phyloP scores from a whole-genome alignment of 1,139 yeast genomes.

The Pichia sp. region DNA sequence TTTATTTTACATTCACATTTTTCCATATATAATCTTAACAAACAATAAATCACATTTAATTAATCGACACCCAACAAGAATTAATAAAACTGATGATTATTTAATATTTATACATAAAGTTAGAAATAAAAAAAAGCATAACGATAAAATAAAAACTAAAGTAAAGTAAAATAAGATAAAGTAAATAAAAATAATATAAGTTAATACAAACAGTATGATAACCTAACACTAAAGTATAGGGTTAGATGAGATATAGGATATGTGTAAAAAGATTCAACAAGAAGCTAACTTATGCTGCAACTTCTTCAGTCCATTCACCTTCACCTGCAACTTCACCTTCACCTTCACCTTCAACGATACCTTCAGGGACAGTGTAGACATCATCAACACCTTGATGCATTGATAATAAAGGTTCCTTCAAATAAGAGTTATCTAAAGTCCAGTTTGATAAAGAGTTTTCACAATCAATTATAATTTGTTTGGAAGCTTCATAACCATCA shows the following conservation, averaged over 20 bases:
- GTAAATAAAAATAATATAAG: background rate
- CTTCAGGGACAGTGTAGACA: constrained; percentile 44
- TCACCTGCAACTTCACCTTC: constrained; percentile 16
- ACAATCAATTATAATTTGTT: constrained; percentile 95
- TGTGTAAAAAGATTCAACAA: background rate
- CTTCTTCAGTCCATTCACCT: constrained; percentile 16
- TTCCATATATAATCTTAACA: too few species aligned
- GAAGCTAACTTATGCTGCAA: constrained; percentile 4
- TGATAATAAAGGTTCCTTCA: constrained; percentile 81
- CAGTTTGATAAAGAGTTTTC: constrained; percentile 93
- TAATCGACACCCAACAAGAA: too few species aligned
- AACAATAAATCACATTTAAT: too few species aligned
- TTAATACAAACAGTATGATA: background rate
- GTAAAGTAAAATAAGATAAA: background rate
- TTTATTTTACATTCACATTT: background rate
- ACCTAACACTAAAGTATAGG: background rate
- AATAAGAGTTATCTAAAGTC: constrained; percentile 94
- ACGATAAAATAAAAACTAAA: background rate
- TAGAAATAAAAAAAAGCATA: background rate
- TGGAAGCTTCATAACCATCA: constrained; percentile 96
- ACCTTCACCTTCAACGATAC: constrained; percentile 19
- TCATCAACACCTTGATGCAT: constrained; percentile 66
- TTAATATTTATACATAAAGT: background rate
- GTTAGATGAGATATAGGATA: background rate
- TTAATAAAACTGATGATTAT: background rate